Percentiles rank a stretch among this genome's conserved stretches.
phyloP scores from a whole-genome alignment of 2,329 filamentous ascomycete genomes.

The Talaromyces funiculosus region DNA sequence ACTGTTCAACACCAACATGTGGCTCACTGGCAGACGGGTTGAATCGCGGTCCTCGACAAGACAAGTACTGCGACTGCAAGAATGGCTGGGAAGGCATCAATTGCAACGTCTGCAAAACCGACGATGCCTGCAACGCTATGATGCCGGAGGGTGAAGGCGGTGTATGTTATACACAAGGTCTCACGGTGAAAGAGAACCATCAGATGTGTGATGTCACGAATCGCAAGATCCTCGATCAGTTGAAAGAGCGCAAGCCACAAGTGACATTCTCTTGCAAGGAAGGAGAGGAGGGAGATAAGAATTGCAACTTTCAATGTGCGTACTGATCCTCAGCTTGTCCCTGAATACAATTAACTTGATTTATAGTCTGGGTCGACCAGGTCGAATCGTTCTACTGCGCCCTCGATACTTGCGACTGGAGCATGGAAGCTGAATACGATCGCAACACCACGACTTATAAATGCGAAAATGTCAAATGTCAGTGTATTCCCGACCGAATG shows the following conservation, averaged over 20 bases:
- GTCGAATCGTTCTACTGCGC: constrained; percentile 95
- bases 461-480: constrained; percentile 79
- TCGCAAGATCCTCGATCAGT: constrained; percentile 79
- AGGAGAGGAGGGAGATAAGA: constrained; percentile 44
- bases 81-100: constrained; percentile 96
- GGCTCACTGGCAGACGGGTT: constrained; percentile 77
- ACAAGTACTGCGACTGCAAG: constrained; percentile 72
- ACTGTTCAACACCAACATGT: constrained; percentile 88
- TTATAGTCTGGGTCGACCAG: constrained; percentile 87
- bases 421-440: constrained; percentile 59
- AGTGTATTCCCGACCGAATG: constrained; percentile 85
- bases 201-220: constrained; percentile 99
- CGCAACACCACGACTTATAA: constrained; percentile 79
- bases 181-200: constrained; percentile 89
- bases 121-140: constrained; percentile 79
- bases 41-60: constrained; percentile 69
- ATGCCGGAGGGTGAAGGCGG: constrained; percentile 78
- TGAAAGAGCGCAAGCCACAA: constrained; percentile 80
- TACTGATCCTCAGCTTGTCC: not conserved
- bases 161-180: constrained; percentile 85
- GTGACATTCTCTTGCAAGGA: constrained; percentile 90
- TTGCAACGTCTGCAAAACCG: constrained; percentile 86
- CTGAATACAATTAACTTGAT: constrained; percentile 22
- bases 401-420: constrained; percentile 72
- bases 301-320: constrained; percentile 93